Base-by-base conservation (phyloP, 2,329 filamentous ascomycete species). In the Hyphodiscus sp. region DNA sequence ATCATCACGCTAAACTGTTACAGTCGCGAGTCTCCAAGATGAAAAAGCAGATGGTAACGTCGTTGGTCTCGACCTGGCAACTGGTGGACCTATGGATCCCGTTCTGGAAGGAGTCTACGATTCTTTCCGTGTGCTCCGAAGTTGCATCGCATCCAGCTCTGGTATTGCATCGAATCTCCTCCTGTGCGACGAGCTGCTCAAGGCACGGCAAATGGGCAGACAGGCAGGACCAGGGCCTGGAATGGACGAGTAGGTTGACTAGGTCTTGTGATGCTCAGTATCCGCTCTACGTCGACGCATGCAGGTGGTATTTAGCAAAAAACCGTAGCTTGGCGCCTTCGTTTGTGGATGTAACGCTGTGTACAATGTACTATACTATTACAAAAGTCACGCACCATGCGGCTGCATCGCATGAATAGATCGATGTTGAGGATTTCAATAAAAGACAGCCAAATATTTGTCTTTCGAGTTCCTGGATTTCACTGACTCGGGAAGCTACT, bases 111-210 rank as follows among this genome's bases (percentile, higher is more conserved):
- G 94, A 64, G 87, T 99, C 9, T 99, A 89, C 70, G 94, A 99
- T 71, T 96, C 91, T 15, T 99, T 95, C 83, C 83, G 94, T 54
- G 94, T 99, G 38, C 73, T 99, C 65, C 82, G 94, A 63, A 97
- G 97, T 76, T 91, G 86, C 70, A 84, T 99, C 58, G 91, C 94
- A 2, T 96, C 91, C 33, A 94, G 91, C 71, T 87, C 92, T 23
- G 90, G 94, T 59, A 99, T 99, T 67, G 92, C 94, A 6, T 92
- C 89, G 10, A 99, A 99, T 74, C 77, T 99, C 60, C 76, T 99
- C 61, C 80, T 99, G 48, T 99, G 94, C 67, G 94, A 99, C 67
- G 94, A 99, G 78, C 80, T 99, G 76, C 78, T 99, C 65, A 99
- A 99, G 80, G 94, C 94, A 57, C 82, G 94, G 70, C 92, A 99